Base-by-base conservation (phyloP, 768 basidiomycete species). In the Daedalea quercina region DNA sequence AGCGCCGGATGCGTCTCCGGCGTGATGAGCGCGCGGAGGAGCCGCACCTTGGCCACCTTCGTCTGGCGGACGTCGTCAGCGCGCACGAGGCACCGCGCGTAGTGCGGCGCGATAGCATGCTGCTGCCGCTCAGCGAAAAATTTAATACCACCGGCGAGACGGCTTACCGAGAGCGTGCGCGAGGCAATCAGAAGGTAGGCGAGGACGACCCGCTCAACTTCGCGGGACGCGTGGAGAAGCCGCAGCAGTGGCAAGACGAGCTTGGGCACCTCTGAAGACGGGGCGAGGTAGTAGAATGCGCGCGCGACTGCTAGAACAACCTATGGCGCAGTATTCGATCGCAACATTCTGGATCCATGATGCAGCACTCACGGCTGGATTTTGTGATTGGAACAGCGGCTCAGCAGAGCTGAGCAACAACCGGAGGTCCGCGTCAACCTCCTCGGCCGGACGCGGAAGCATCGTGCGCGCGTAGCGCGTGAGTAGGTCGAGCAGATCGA, bases 391-490 rank as follows among this genome's bases (percentile, higher is more conserved):
- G 56, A 95, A 83, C 11, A 96, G 71, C 8, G 90, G 87, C 57
- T 89, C 84, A 0, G 82, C 74, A 25, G 80, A 84, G 9, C 76
- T 74, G 22, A 96, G 67, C 9, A 95, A 74, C 43, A 97, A 72
- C 53, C 83, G 77, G 33, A 94, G 67, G 65, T 97, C 95, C 34
- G 72, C 65, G 64, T 97, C 95, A 28, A 62, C 67, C 11, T 48
- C 61, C 8, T 65, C 68, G 3, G 62, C 65, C 9, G 90, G 85
- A 56, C 83, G 74, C 1, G 81, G 78, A 28, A 96, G 75, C 91
- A 95, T 94, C 0, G 77, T 79, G 47, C 94, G 73, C 2, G 81
- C 89, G 64, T 99, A 99, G 54, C 89, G 74, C 51, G 84, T 69
- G 28, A 99, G 76, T 13, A 98, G 74, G 42, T 85, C 78, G 55